Base-by-base conservation (phyloP, 2,329 filamentous ascomycete genomes). In the Exophiala xenobiotica region DNA sequence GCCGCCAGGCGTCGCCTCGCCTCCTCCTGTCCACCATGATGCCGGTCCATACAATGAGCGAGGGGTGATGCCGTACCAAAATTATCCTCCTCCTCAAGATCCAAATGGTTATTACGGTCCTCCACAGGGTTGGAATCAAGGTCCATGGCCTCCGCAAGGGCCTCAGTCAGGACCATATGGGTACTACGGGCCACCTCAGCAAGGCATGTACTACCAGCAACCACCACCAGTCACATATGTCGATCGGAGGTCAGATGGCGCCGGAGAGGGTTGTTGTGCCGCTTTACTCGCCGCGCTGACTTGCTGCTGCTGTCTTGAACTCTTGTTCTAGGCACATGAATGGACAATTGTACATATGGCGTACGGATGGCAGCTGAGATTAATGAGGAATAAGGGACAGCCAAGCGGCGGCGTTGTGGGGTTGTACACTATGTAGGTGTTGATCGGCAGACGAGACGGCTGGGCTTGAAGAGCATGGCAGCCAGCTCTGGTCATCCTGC, bases 281-380 rank as follows among this genome's bases (percentile, higher is more conserved):
- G 75, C 68, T 12, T 57, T 75, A 37, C 63, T 74, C 53, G 75
- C 69, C 7, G 68, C 66, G 48, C 56, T 77, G 63, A 75, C 76
- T 29, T 77, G 74, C 60, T 78, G 76, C 59, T 78, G 75, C 60
- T 78, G 75, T 67, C 68, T 78, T 65, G 75, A 78, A 57, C 69
- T 74, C 54, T 62, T 78, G 61, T 76, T 77, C 58, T 77, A 73
- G 60, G 27, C 5, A 7, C 12, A 12, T 8, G 9, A 16, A 29
- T 29, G 6, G 46, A n/a, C n/a, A n/a, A n/a, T 24, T 40, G 35
- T 33, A 31, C 5, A 33, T 33, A 33, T 9, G 29, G 29, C 29
- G 29, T 14, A 33, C 12, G 26, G 26, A 27, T 6, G 26, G 26
- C 12, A 12, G 6, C 6, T 33, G 29, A 12, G 12, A 9, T 33